Conservation (phyloP, 1,284 basidiomycete genomes). For the Thecaphora thlaspeos region DNA sequence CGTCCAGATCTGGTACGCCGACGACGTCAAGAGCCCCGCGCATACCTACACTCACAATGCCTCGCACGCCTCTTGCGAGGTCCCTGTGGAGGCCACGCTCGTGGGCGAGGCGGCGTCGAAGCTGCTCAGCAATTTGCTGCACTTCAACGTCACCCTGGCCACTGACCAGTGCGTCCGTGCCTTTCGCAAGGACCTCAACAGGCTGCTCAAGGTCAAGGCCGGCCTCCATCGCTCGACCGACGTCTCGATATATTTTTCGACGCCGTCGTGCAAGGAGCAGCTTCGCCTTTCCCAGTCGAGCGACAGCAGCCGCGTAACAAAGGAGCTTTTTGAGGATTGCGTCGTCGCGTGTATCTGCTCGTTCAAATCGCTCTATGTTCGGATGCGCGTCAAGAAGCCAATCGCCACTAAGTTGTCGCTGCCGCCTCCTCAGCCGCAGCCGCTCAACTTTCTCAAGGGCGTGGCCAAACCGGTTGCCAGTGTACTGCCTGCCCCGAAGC, state of each 20-base stretch:
- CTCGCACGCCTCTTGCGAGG: neutral
- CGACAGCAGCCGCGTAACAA: neutral
- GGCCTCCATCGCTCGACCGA: neutral
- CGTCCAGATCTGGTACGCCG: neutral
- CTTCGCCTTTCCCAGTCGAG: no score
- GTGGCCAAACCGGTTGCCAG: no score
- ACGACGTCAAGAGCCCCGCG: neutral
- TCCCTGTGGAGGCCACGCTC: neutral
- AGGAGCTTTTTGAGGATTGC: neutral
- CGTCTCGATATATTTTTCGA: neutral
- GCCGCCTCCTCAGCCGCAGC: no score
- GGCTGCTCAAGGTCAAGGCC: neutral
- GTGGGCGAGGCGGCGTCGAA: no score
- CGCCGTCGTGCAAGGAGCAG: no score
- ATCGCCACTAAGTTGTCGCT: no score
- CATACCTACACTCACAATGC: neutral
- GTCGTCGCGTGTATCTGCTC: neutral
- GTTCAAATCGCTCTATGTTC: neutral
- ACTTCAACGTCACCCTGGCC: neutral
- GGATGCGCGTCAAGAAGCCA: neutral
- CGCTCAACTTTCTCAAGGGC: no score
- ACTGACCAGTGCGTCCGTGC: constrained; percentile 1
- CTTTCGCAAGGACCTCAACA: neutral
- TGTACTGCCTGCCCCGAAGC: no score
- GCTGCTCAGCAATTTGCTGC: no score